These are phyloP conservation scores for Nigrospora sphaerica DNA, from an alignment of 2,329 filamentous ascomycete genomes.

Conservation along the genomic window DNA sequence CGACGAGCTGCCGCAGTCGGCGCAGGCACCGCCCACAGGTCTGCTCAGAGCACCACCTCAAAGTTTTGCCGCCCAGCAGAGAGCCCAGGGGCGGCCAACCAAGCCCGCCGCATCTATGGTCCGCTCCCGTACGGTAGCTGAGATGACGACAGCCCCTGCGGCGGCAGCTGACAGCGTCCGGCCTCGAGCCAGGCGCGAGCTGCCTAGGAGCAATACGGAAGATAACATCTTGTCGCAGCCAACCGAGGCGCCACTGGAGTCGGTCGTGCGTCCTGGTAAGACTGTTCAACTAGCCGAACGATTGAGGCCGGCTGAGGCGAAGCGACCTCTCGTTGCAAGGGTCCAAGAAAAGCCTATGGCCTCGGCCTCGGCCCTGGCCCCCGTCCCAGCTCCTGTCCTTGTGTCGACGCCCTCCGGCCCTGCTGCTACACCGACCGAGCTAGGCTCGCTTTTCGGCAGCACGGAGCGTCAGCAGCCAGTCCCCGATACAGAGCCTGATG, in stretches of 20 bases:
- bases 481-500: constrained; percentile 48
- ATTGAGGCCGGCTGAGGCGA: neutral
- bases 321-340: constrained; percentile 2
- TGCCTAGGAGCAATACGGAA: constrained; percentile 16
- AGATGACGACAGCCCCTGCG: constrained; percentile 9
- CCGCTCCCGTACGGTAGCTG: constrained; percentile 24
- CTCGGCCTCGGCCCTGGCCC: neutral
- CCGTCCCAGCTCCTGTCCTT: neutral
- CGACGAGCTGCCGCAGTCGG: constrained; percentile 21
- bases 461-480: constrained; percentile 43
- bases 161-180: constrained; percentile 4
- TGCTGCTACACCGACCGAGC: constrained; percentile 12
- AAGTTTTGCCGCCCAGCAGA: constrained; percentile 60
- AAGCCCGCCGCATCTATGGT: constrained; percentile 12
- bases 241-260: constrained; percentile 6
- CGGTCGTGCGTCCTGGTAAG: constrained; percentile 3
- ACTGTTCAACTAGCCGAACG: neutral
- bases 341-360: constrained; percentile 5
- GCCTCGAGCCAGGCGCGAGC: constrained; percentile 17
- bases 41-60: constrained; percentile 49
- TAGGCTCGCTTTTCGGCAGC: constrained; percentile 48
- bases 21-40: constrained; percentile 30
- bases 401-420: constrained; percentile 4
- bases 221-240: constrained; percentile 13
- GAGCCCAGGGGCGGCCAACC: constrained; percentile 45